Evolutionary conservation across 352 stramenopile genomes (phyloP).

Genomic region (Phytopythium litorale): DNA sequence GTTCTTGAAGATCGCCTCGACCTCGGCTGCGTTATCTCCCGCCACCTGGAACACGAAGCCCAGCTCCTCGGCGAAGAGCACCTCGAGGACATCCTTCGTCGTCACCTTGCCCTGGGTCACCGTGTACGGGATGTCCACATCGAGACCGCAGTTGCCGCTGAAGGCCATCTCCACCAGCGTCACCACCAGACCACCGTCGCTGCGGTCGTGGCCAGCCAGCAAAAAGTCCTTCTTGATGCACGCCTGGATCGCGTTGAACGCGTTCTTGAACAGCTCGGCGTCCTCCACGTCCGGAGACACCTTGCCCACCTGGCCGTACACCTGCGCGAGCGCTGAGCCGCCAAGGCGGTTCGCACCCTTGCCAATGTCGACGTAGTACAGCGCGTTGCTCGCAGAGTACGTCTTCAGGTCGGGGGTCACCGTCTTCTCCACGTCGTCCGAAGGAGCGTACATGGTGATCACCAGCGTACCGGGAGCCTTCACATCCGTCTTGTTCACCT

Average conservation of each 20-base stretch:
- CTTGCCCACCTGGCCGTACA: conserved; percentile 86
- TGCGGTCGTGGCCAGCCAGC: conserved; percentile 97
- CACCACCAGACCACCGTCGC: conserved; percentile 96
- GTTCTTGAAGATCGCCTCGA: conserved; percentile 87
- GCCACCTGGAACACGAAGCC: conserved; percentile 97
- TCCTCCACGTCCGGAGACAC: conserved; percentile 92
- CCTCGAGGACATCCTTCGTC: conserved; percentile 57
- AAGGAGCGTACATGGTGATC: conserved; percentile 97
- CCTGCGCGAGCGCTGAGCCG: conserved; percentile 95
- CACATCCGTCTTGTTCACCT: conserved; percentile 92
- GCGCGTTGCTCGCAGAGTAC: conserved; percentile 54
- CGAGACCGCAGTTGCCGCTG: conserved; percentile 96
- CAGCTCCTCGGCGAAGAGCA: conserved; percentile 97
- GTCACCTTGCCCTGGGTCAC: conserved; percentile 24
- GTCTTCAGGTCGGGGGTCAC: conserved; percentile 98
- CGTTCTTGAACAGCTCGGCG: conserved; percentile 88
- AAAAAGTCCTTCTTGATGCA: conserved; percentile 90
- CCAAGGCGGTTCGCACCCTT: conserved; percentile 91
- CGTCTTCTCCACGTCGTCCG: conserved; percentile 95
- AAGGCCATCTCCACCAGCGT: conserved; percentile 99
- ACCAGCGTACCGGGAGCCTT: conserved; percentile 98
- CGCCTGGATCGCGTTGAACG: conserved; percentile 93
- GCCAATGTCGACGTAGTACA: conserved; percentile 96
- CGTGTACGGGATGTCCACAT: conserved; percentile 85
- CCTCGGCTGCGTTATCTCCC: conserved; percentile 36